Evolutionary conservation across 2,329 filamentous ascomycete species (phyloP).

Genomic region (Plenodomus biglobosus): DNA sequence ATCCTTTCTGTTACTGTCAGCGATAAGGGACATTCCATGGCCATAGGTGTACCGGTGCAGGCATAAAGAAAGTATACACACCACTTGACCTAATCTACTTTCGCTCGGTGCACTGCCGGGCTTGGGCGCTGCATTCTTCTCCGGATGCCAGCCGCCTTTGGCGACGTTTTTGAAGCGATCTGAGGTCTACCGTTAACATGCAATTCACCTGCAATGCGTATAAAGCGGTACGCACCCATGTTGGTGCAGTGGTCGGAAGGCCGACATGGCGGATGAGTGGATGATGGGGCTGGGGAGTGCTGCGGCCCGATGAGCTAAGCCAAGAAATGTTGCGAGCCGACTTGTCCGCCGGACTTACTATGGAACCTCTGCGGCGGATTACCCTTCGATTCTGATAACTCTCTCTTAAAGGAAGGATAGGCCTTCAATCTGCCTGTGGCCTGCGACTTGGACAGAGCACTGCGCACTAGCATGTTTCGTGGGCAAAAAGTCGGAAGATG

Average conservation of each 20-base stretch:
- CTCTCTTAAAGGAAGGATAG: not conserved
- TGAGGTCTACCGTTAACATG: not conserved
- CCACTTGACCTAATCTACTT: slow-evolving; percentile 56
- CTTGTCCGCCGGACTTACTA: not conserved
- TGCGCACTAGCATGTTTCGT: no score
- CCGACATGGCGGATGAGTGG: slow-evolving; percentile 11
- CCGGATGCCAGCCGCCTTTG: slow-evolving; percentile 55
- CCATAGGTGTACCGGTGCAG: slow-evolving; percentile 15
- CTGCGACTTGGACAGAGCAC: no score
- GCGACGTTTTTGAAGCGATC: slow-evolving; percentile 40
- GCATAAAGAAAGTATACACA: slow-evolving; percentile 52
- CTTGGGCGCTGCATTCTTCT: slow-evolving; percentile 17
- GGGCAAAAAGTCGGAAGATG: no score
- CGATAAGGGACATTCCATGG: slow-evolving; percentile 8
- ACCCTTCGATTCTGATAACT: not conserved
- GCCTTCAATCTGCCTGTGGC: not conserved
- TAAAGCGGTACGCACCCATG: slow-evolving; percentile 21
- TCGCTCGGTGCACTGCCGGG: slow-evolving; percentile 41
- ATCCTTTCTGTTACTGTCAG: slow-evolving; percentile 52
- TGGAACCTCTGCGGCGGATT: not conserved
- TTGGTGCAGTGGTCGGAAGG: slow-evolving; percentile 12
- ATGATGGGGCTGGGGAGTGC: not conserved
- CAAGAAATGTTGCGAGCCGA: not conserved
- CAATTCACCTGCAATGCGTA: not conserved
- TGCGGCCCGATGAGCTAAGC: slow-evolving; percentile 7